A percentile compares a stretch with the other conserved stretches of the same genome.
Conservation (phyloP, 2,329 filamentous ascomycete genomes). For the Grosmannia penicillata region DNA sequence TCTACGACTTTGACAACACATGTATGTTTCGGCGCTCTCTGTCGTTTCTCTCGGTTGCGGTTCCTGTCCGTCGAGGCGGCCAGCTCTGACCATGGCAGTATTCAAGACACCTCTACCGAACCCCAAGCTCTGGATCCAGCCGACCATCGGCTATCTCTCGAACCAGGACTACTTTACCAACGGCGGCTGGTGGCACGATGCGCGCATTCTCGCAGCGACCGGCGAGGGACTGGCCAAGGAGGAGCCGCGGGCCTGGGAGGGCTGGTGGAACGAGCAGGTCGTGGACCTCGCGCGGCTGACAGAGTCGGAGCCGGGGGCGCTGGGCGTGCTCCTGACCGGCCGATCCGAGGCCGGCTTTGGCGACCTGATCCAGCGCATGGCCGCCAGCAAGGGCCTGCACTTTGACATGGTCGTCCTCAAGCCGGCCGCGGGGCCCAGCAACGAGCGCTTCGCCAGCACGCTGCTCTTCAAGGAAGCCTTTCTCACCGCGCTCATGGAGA, state of each 20-base stretch:
- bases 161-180: slow-evolving; percentile 62
- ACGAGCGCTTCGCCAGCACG: slow-evolving; percentile 65
- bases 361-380: slow-evolving; percentile 68
- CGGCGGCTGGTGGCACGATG: slow-evolving; percentile 96
- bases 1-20: slow-evolving; percentile 98
- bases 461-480: slow-evolving; percentile 89
- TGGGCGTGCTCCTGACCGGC: slow-evolving; percentile 79
- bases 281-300: slow-evolving; percentile 66
- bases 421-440: slow-evolving; percentile 65
- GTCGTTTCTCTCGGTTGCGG: background rate
- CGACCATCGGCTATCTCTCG: slow-evolving; percentile 63
- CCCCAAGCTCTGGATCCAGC: slow-evolving; percentile 67
- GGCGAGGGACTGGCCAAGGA: slow-evolving; percentile 72
- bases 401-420: slow-evolving; percentile 87
- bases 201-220: slow-evolving; percentile 69
- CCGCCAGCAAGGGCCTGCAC: slow-evolving; percentile 59
- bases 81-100: slow-evolving; percentile 32
- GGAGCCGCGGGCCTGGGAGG: slow-evolving; percentile 71
- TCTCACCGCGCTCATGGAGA: slow-evolving; percentile 66
- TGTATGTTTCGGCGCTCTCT: slow-evolving; percentile 33
- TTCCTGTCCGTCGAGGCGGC: background rate
- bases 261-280: slow-evolving; percentile 95
- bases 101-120: slow-evolving; percentile 89
- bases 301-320: slow-evolving; percentile 68
- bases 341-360: slow-evolving; percentile 64